Base-by-base conservation (phyloP, 257 asterid genomes). In the Perilla frutescens region DNA sequence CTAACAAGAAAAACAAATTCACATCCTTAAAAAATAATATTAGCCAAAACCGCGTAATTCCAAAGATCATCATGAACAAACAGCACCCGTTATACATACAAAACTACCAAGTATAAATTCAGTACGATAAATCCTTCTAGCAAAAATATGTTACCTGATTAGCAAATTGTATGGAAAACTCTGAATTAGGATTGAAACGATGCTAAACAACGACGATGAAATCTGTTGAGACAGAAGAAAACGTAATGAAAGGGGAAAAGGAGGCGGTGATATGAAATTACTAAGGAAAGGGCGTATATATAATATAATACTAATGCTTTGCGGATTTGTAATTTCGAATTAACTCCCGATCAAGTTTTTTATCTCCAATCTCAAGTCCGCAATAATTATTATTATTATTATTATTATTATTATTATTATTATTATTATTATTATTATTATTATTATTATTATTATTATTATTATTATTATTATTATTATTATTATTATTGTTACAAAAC, bases 281-380 rank as follows among this genome's bases (percentile, higher is more conserved):
- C 0, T 10, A 15, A 50, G 29, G 55, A 2, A 36, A 62, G 43
- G 6, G 2, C 0, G 6, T 43, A 43, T 45, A 50, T 13, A 7
- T 31, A 51, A 39, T 11, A 61, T 15, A 7, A 37, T 49, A 45
- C 61, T 32, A 31, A 10, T 36, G 39, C 59, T 48, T 0, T 47
- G 62, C 62, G 70, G 70, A 60, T 59, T 59, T 71, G 62, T 71
- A 59, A 47, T 49, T 62, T 14, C 45, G 8, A n/a, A 40, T 72
- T 36, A 15, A 72, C 49, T 62, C 6, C 43, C 68, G 2, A 4
- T 32, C 15, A 31, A 20, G 40, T 31, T 39, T 41, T 40, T 40
- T 36, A 51, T 55, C 3, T 43, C 31, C 1, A 4, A 14, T 11
- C 44, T 57, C 66, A 70, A 56, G 58, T 70, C 75, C 67, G 48